Conservation (phyloP, 768 basidiomycete genomes). For the Trametes coccinea region DNA sequence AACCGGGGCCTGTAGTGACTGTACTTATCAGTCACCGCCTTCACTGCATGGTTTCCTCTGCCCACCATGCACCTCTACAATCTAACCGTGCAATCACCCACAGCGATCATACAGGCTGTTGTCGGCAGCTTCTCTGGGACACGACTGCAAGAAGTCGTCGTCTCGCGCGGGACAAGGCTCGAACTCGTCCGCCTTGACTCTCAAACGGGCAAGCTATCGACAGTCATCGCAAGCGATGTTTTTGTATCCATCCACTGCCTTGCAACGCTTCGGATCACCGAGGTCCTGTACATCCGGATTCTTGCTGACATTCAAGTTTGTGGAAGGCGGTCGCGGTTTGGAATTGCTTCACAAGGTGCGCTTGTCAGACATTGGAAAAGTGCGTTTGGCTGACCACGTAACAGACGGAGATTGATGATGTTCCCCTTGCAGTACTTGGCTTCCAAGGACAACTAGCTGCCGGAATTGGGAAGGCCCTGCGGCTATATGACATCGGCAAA, state of each 20-base stretch:
- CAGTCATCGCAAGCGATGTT: conserved; percentile 80
- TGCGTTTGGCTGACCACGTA: neutral
- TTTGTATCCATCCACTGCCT: conserved; percentile 93
- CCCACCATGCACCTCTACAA: conserved; percentile 89
- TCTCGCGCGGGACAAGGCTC: conserved; percentile 87
- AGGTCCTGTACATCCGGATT: conserved; percentile 74
- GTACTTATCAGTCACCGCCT: too few relatives aligned
- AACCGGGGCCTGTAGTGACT: too few relatives aligned
- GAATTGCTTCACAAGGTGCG: conserved; percentile 86
- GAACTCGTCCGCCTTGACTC: conserved; percentile 89
- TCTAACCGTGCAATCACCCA: conserved; percentile 89
- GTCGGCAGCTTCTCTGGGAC: conserved; percentile 96
- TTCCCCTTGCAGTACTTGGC: conserved; percentile 81
- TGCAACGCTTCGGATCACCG: conserved; percentile 90
- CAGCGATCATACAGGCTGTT: conserved; percentile 76
- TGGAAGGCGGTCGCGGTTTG: conserved; percentile 75
- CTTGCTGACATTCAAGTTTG: conserved; percentile 83
- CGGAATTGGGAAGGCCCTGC: conserved; percentile 89
- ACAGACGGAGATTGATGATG: conserved; percentile 93
- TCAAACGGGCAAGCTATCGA: conserved; percentile 84
- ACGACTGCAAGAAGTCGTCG: conserved; percentile 90
- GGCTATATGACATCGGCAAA: conserved; percentile 96
- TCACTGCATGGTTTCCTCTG: neutral
- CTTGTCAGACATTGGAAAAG: neutral
- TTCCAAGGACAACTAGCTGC: conserved; percentile 94